phyloP scores from a whole-genome alignment of 495 filamentous ascomycete genomes.

The Pseudoneurospora amorphoporcata region DNA sequence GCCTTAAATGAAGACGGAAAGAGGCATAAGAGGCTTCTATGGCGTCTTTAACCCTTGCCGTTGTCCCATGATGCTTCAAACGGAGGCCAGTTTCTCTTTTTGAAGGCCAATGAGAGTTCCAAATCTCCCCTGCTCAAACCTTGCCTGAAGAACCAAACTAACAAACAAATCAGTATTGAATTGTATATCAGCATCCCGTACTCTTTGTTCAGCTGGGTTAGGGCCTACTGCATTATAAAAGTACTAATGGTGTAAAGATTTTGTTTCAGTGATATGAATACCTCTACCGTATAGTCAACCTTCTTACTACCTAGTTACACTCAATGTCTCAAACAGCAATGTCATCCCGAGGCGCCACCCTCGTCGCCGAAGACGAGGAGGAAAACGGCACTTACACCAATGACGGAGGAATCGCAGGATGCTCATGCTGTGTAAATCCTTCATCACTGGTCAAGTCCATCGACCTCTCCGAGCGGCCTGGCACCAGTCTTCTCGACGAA shows the following conservation, averaged over 20 bases:
- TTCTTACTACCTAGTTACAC: background rate
- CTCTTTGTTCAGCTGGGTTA: background rate
- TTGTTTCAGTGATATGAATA: background rate
- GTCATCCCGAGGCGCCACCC: background rate
- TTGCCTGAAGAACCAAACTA: no score
- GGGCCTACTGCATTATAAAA: background rate
- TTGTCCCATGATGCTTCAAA: no score
- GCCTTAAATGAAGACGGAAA: no score
- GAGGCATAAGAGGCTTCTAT: no score
- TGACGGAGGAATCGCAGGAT: background rate
- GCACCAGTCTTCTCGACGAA: background rate
- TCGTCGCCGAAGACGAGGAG: background rate
- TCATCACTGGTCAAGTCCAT: background rate
- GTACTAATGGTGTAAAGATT: background rate
- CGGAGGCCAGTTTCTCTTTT: no score
- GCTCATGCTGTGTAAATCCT: background rate
- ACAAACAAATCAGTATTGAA: no score
- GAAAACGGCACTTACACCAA: background rate
- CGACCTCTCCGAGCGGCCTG: background rate
- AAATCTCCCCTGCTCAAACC: no score
- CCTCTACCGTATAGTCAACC: background rate
- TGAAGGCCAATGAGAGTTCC: no score
- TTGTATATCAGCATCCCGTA: background rate
- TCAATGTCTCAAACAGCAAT: background rate
- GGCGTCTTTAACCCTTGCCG: no score